Evolutionary conservation across 2,329 filamentous ascomycete genomes (phyloP).

Genomic region (Pseudogymnoascus sp.): DNA sequence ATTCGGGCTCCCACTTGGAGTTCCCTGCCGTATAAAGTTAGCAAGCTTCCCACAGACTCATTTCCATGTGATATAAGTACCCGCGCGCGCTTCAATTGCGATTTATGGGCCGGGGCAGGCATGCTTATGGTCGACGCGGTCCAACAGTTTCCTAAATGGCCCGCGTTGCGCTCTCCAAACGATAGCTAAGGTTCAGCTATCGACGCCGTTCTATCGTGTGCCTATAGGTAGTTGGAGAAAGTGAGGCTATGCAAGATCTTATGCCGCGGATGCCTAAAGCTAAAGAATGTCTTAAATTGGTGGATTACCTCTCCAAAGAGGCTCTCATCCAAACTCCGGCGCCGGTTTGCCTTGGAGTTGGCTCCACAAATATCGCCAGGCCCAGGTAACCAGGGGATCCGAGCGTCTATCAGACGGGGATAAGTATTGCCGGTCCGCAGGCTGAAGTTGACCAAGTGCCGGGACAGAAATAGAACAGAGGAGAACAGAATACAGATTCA

Average conservation of each 20-base stretch:
- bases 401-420: neutral
- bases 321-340: neutral
- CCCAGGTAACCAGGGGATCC: slow-evolving; percentile 2
- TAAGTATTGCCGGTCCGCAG: neutral
- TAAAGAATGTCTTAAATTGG: neutral
- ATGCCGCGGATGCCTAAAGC: slow-evolving; percentile 1
- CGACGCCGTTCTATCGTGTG: neutral
- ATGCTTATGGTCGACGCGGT: slow-evolving; percentile 13
- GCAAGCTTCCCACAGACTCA: slow-evolving; percentile 17
- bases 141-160: neutral
- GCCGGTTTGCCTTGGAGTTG: neutral
- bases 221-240: neutral
- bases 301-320: slow-evolving; percentile 2
- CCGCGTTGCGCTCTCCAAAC: neutral
- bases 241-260: slow-evolving; percentile 1
- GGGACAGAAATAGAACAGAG: neutral
- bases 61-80: slow-evolving; percentile 42
- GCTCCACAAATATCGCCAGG: slow-evolving; percentile 5
- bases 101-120: slow-evolving; percentile 60
- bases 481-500: neutral
- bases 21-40: slow-evolving; percentile 17
- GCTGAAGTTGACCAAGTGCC: neutral
- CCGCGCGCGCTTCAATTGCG: slow-evolving; percentile 73
- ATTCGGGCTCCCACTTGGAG: slow-evolving; percentile 19
- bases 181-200: slow-evolving; percentile 2